Evolutionary conservation across 139 green algal species (phyloP).

Genomic region (Auxenochlorella pyrenoidosa): DNA sequence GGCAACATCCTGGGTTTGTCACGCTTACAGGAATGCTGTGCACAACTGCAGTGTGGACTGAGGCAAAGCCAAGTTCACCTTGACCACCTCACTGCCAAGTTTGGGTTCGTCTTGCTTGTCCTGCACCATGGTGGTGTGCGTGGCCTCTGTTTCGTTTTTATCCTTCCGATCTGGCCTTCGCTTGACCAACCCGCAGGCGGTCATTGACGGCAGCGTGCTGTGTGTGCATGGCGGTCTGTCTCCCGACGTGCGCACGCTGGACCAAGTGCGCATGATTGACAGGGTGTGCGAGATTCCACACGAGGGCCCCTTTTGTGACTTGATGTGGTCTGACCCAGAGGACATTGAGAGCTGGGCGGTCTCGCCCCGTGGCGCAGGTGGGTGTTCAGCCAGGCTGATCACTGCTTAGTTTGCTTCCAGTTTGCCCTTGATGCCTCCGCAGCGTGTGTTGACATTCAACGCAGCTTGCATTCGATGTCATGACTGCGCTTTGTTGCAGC

Average conservation of each 20-base stretch:
- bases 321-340: constrained; percentile 99
- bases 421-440: background rate
- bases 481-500: too few species aligned
- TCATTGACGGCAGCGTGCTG: constrained; percentile 96
- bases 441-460: too few species aligned
- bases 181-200: constrained; percentile 49
- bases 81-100: too few species aligned
- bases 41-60: background rate
- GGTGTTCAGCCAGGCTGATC: too few species aligned
- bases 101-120: too few species aligned
- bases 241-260: constrained; percentile 94
- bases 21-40: background rate
- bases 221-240: constrained; percentile 98
- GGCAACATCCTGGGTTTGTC: background rate
- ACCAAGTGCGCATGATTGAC: constrained; percentile 98
- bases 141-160: too few species aligned
- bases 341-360: constrained; percentile 98
- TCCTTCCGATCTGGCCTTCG: too few species aligned
- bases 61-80: background rate
- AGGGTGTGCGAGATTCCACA: constrained; percentile 98
- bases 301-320: constrained; percentile 96
- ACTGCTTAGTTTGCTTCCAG: background rate
- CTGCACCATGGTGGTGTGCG: too few species aligned
- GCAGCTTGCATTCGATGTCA: too few species aligned
- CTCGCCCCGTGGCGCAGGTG: constrained; percentile 83